Percentiles rank a stretch among this genome's conserved stretches.
These are phyloP conservation scores for Micractinium sp. DNA, from an alignment of 139 green algal genomes.

Conservation along the genomic window DNA sequence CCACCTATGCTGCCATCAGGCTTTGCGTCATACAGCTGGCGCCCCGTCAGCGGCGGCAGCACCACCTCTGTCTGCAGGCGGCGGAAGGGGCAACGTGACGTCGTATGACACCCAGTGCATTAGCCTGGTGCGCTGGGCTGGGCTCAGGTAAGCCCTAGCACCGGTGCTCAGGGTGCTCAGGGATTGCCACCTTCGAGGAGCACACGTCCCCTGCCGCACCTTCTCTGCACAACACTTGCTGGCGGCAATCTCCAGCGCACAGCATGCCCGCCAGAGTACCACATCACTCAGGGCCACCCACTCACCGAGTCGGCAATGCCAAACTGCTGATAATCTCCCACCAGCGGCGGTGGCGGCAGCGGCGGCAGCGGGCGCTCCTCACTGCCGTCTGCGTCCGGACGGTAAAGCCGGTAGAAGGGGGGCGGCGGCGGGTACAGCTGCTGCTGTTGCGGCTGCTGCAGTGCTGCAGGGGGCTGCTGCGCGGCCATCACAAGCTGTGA, in stretches of 20 bases:
- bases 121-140: too few species aligned
- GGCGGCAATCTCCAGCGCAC: too few species aligned
- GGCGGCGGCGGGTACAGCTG: constrained; percentile 57
- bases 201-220: too few species aligned
- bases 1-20: constrained; percentile 51
- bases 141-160: too few species aligned
- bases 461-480: neutral
- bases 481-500: neutral
- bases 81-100: too few species aligned
- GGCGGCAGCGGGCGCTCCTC: constrained; percentile 37
- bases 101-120: too few species aligned
- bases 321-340: constrained; percentile 54
- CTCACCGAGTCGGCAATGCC: constrained; percentile 56
- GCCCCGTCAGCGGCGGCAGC: constrained; percentile 48
- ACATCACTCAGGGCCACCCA: neutral
- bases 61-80: constrained; percentile 51
- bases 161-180: too few species aligned
- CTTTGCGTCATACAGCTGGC: constrained; percentile 29
- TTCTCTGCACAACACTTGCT: too few species aligned
- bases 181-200: too few species aligned
- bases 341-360: constrained; percentile 37
- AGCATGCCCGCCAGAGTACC: neutral
- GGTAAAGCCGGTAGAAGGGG: constrained; percentile 52
- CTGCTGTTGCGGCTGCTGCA: constrained; percentile 31
- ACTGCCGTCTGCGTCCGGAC: constrained; percentile 12